These are phyloP conservation scores for Pterulicium gracile DNA, from an alignment of 1,284 basidiomycete genomes.

Conservation along the genomic window DNA sequence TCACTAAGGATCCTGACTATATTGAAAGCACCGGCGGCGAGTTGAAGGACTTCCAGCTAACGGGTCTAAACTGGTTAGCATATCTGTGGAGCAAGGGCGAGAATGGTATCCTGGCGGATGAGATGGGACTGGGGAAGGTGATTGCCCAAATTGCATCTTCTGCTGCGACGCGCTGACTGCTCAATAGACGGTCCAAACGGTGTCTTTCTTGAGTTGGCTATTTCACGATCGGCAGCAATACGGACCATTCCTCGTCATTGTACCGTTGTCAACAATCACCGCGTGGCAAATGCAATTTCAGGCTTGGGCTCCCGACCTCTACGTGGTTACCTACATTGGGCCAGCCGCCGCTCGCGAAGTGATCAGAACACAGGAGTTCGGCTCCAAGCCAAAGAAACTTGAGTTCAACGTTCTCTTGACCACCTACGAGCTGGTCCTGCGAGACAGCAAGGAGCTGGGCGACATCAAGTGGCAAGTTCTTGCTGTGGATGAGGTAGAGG, in stretches of 20 bases:
- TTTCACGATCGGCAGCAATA: constrained; percentile 92
- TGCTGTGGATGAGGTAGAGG: constrained; percentile 83
- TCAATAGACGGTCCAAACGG: constrained; percentile 85
- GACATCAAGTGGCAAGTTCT: constrained; percentile 97
- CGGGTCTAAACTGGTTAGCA: constrained; percentile 96
- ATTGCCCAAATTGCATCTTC: constrained; percentile 6
- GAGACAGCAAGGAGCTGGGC: constrained; percentile 82
- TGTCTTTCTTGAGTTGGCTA: constrained; percentile 91
- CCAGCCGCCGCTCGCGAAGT: constrained; percentile 82
- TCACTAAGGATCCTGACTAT: constrained; percentile 87
- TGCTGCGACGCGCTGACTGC: constrained; percentile 10
- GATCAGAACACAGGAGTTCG: constrained; percentile 91
- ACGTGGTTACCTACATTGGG: constrained; percentile 96
- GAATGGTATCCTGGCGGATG: constrained; percentile 97
- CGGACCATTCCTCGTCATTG: constrained; percentile 96
- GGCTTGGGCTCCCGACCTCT: constrained; percentile 93
- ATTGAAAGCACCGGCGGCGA: constrained; percentile 69
- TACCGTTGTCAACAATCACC: constrained; percentile 94
- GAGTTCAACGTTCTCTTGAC: constrained; percentile 97
- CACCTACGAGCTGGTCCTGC: constrained; percentile 93
- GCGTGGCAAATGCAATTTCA: constrained; percentile 97
- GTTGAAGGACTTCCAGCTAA: constrained; percentile 97
- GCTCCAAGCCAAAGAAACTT: constrained; percentile 74
- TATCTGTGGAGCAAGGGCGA: constrained; percentile 93
- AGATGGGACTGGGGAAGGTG: constrained; percentile 99